A percentile compares a stretch with the other conserved stretches of the same genome.
Evolutionary conservation across 345 rosid genomes (phyloP).

Genomic region (Populus nigra): DNA sequence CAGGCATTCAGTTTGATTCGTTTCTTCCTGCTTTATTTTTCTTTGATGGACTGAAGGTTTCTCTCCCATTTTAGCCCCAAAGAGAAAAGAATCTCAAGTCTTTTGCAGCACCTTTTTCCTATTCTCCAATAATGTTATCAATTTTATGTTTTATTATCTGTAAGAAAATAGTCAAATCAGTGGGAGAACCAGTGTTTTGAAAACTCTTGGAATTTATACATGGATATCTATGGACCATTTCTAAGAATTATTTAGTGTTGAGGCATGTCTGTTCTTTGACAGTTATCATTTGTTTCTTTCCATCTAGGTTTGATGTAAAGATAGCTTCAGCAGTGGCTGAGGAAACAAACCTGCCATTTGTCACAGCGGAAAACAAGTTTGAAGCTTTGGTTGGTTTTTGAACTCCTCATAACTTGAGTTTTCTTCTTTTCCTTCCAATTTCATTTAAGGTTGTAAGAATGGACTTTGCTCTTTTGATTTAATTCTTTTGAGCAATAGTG

Average conservation of each 20-base stretch:
- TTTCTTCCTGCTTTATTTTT: background rate
- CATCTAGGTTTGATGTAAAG: slow-evolving; percentile 78
- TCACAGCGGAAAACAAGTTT: slow-evolving; percentile 95
- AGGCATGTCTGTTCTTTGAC: background rate
- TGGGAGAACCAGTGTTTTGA: background rate
- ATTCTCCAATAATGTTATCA: no score
- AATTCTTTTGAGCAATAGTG: background rate
- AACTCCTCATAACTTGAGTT: background rate
- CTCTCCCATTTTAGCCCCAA: background rate
- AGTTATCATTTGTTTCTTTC: background rate
- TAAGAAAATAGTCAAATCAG: background rate
- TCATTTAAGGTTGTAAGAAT: background rate
- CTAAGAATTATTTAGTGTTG: background rate
- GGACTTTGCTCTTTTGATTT: slow-evolving; percentile 3
- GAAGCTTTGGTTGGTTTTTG: slow-evolving; percentile 83
- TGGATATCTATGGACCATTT: background rate
- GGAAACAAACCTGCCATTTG: slow-evolving; percentile 82
- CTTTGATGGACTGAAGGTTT: background rate
- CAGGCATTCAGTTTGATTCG: background rate
- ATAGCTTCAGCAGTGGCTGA: slow-evolving; percentile 93
- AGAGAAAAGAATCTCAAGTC: background rate
- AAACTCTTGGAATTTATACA: background rate
- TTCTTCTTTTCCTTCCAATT: slow-evolving; percentile 1
- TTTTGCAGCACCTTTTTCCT: background rate
- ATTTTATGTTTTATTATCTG: background rate